Percentiles rank a stretch among this genome's conserved stretches.
These are phyloP conservation scores for Vigna hirtella DNA, from an alignment of 306 rosid species.

Conservation along the genomic window DNA sequence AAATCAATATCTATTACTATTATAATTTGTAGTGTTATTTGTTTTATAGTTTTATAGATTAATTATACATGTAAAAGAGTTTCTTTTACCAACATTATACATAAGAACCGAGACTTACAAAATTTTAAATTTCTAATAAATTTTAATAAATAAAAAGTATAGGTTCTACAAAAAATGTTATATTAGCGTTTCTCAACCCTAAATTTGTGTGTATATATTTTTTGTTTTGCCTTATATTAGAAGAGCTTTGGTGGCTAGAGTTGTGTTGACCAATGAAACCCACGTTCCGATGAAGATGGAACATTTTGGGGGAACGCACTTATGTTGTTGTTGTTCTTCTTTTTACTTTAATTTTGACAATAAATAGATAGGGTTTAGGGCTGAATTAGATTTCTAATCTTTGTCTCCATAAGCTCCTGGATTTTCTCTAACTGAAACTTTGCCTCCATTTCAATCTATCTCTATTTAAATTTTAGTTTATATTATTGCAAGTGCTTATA, in stretches of 20 bases:
- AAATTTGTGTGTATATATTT: neutral
- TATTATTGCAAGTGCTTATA: too few relatives aligned
- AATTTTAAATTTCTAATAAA: too few relatives aligned
- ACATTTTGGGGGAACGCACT: conserved; percentile 10
- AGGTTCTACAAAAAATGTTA: too few relatives aligned
- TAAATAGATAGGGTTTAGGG: neutral
- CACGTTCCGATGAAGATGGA: conserved; percentile 36
- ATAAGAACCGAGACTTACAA: too few relatives aligned
- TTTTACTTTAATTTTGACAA: conserved; percentile 6
- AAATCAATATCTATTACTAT: too few relatives aligned
- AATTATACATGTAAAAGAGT: too few relatives aligned
- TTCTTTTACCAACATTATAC: too few relatives aligned
- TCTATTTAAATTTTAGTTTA: neutral
- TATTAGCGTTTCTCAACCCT: too few relatives aligned
- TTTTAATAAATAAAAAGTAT: too few relatives aligned
- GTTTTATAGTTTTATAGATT: too few relatives aligned
- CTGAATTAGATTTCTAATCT: conserved; percentile 39
- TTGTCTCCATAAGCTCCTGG: conserved; percentile 41
- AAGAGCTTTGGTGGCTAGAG: conserved; percentile 1
- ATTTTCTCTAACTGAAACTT: conserved; percentile 32
- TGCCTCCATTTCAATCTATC: conserved; percentile 25
- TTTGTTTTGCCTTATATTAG: neutral
- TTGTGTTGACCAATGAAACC: conserved; percentile 38
- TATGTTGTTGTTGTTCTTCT: too few relatives aligned
- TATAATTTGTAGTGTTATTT: too few relatives aligned